Conservation (phyloP, 257 asterid species). For the Paraleonurus japonicus region DNA sequence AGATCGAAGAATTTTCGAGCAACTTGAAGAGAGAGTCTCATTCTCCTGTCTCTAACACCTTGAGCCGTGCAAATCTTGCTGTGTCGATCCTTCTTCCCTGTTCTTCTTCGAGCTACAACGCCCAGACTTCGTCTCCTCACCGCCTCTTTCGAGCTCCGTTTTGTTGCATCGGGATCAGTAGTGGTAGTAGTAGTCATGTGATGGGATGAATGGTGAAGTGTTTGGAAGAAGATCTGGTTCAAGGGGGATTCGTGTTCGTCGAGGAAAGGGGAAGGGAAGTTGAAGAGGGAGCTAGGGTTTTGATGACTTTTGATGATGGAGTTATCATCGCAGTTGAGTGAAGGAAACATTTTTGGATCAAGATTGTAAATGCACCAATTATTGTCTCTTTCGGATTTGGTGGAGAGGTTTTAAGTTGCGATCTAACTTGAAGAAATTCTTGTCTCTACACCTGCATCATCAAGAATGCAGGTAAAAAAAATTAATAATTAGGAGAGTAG, state of each 20-base stretch:
- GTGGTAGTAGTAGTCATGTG: background rate
- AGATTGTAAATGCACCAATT: slow-evolving; percentile 34
- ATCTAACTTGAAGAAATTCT: slow-evolving; percentile 1
- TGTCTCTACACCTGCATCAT: slow-evolving; percentile 9
- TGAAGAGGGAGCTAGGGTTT: slow-evolving; percentile 38
- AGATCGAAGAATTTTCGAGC: slow-evolving; percentile 77
- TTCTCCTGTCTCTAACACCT: slow-evolving; percentile 65
- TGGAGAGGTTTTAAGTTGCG: slow-evolving; percentile 31
- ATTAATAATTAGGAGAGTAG: background rate
- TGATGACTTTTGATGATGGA: slow-evolving; percentile 41
- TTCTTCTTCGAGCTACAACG: slow-evolving; percentile 35
- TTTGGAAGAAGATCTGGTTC: slow-evolving; percentile 41
- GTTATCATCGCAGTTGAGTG: slow-evolving; percentile 34
- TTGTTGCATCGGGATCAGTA: background rate
- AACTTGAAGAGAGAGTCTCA: slow-evolving; percentile 67
- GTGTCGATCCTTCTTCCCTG: slow-evolving; percentile 71
- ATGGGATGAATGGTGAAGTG: background rate
- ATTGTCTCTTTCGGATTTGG: slow-evolving; percentile 31
- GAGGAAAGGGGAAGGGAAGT: slow-evolving; percentile 49
- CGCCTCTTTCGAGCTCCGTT: background rate
- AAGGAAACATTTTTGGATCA: slow-evolving; percentile 29
- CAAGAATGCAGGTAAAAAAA: background rate
- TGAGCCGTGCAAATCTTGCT: slow-evolving; percentile 84
- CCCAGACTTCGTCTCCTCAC: slow-evolving; percentile 30
- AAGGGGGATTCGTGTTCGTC: slow-evolving; percentile 45